Percentiles rank a stretch among this genome's conserved stretches.
Conservation (phyloP, 805 yeast genomes). For the Starmera amethionina region DNA sequence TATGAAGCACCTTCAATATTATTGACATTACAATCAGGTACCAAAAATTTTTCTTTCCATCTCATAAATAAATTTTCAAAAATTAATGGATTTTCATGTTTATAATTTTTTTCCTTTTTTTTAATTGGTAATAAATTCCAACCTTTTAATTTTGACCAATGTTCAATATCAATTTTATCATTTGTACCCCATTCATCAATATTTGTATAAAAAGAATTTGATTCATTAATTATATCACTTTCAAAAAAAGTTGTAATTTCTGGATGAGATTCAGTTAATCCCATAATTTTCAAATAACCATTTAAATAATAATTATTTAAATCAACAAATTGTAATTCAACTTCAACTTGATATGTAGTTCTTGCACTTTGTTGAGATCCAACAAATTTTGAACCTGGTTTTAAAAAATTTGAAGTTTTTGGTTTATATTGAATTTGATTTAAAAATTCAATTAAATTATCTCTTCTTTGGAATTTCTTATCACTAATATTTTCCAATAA, state of each 20-base stretch:
- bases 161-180: slow-evolving; percentile 51
- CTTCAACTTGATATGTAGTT: slow-evolving; percentile 54
- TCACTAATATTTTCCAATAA: too few relatives aligned
- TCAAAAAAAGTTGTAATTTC: slow-evolving; percentile 69
- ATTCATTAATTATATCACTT: slow-evolving; percentile 51
- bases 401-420: slow-evolving; percentile 32
- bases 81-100: slow-evolving; percentile 21
- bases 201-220: slow-evolving; percentile 32
- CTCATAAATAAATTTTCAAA: slow-evolving; percentile 69
- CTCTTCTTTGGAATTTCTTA: too few relatives aligned
- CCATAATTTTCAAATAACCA: slow-evolving; percentile 61
- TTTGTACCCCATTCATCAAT: slow-evolving; percentile 42
- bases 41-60: slow-evolving; percentile 87
- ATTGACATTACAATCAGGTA: slow-evolving; percentile 59
- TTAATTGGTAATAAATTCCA: slow-evolving; percentile 22
- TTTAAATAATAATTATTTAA: slow-evolving; percentile 36
- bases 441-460: too few relatives aligned
- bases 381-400: slow-evolving; percentile 50
- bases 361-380: slow-evolving; percentile 69
- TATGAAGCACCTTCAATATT: slow-evolving; percentile 65
- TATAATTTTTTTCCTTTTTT: slow-evolving; percentile 9
- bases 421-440: slow-evolving; percentile 6
- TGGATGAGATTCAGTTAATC: slow-evolving; percentile 57
- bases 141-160: slow-evolving; percentile 51
- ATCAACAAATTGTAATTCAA: slow-evolving; percentile 64